Percentiles rank a stretch among this genome's conserved stretches.
Conservation (phyloP, 257 asterid species). For the Lycium barbarum region DNA sequence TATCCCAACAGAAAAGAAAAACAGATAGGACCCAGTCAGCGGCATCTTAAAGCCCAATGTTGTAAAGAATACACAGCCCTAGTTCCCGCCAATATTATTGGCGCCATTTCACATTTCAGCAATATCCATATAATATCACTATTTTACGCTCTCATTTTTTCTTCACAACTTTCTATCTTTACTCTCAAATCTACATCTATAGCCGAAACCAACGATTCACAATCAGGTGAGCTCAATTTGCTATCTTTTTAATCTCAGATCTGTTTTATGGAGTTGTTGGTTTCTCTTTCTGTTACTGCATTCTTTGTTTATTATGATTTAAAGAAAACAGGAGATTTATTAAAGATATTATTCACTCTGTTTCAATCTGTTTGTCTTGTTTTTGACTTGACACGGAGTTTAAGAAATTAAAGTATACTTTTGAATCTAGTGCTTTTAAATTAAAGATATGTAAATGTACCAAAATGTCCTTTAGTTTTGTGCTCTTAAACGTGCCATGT, state of each 20-base stretch:
- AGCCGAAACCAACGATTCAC: not conserved
- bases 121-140: not conserved
- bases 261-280: not conserved
- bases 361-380: too few species aligned
- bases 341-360: too few species aligned
- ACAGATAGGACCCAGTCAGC: not conserved
- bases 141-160: not conserved
- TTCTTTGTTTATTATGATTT: not conserved
- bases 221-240: constrained; percentile 22
- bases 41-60: not conserved
- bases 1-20: not conserved
- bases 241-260: not conserved
- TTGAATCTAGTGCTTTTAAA: too few species aligned
- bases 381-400: too few species aligned
- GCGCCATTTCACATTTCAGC: constrained; percentile 44
- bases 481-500: too few species aligned
- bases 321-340: not conserved
- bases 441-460: too few species aligned
- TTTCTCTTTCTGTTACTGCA: not conserved
- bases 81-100: constrained; percentile 63
- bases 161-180: not conserved
- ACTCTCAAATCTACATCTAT: not conserved
- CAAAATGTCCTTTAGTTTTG: too few species aligned
- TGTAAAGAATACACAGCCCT: constrained; percentile 29
- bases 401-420: too few species aligned